Evolutionary conservation across 2,329 filamentous ascomycete species (phyloP), one percentile per base, ranked within the genome.

Genomic region (Erysiphe pisi): DNA sequence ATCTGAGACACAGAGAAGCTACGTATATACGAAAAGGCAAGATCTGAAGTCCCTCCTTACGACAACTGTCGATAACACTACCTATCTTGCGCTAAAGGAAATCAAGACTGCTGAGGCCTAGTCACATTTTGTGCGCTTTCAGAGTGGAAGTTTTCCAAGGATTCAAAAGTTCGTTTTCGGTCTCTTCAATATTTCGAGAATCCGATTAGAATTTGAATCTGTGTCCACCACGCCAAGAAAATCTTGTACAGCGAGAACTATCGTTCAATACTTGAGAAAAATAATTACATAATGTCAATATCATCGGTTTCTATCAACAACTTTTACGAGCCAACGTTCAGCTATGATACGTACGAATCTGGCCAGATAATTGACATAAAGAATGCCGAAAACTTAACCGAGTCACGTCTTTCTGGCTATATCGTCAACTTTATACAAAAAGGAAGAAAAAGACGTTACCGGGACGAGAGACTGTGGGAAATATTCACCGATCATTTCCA

Each of bases 361-460:
- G 49, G 49, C 49, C 18, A 56, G 18, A 56, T 20, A 56, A 56
- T 56, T 56, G 49, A 56, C 14, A 7, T 20, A 20, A 56, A n/a
- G 18, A 56, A 56, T 56, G 49, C 49, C n/a, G 49, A 56, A 56
- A 20, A 20, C 18, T 56, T 56, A 20, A n/a, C 18, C n/a, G n/a
- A 56, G 22, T 73, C 80, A 77, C 79, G 81, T 56, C 61, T 68
- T 40, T 18, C n/a, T 40, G 61, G 40, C 8, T 74, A 31, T 12
- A 74, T 22, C 16, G 45, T 74, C 28, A 18, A 25, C 22, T 68
- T 68, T 68, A 68, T 31, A 25, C 25, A 68, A 36, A 28, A 18
- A 68, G 18, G 36, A 8, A 68, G 28, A 68, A 18, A 25, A 28
- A 22, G n/a, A 68, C 18, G 18, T 28, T 68, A 49, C 47, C n/a